Evolutionary conservation across 2,329 filamentous ascomycete genomes (phyloP).

Genomic region (Aureobasidium leucospermi): DNA sequence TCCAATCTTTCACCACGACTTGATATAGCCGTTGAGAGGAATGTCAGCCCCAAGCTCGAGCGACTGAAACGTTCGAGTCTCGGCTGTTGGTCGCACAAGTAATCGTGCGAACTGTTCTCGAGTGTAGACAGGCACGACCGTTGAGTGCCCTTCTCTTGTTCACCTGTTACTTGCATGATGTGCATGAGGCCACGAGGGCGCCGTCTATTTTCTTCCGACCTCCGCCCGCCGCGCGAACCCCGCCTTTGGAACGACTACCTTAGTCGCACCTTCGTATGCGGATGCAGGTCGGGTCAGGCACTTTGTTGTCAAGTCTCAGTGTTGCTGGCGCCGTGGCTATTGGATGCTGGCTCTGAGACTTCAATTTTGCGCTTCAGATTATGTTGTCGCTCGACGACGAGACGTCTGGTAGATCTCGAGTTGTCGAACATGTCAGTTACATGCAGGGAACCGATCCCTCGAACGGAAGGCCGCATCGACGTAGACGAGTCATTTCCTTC

Average conservation of each 20-base stretch:
- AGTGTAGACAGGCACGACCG: background rate
- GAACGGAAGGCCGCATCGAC: background rate
- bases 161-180: constrained; percentile 11
- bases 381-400: background rate
- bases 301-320: background rate
- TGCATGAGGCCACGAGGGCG: constrained; percentile 8
- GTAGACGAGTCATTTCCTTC: background rate
- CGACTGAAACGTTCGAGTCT: background rate
- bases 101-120: constrained; percentile 5
- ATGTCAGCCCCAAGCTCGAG: background rate
- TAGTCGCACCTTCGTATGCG: background rate
- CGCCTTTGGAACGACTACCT: background rate
- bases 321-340: background rate
- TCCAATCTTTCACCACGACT: background rate
- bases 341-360: background rate
- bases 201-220: background rate
- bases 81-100: background rate
- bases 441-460: background rate
- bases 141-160: background rate
- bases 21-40: constrained; percentile 1
- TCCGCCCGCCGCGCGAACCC: constrained; percentile 1
- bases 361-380: background rate
- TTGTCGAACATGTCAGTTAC: background rate
- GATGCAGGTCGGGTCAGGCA: background rate
- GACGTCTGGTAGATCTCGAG: background rate